Evolutionary conservation across 2,329 filamentous ascomycete species (phyloP).

Genomic region (Colletotrichum trifolii): DNA sequence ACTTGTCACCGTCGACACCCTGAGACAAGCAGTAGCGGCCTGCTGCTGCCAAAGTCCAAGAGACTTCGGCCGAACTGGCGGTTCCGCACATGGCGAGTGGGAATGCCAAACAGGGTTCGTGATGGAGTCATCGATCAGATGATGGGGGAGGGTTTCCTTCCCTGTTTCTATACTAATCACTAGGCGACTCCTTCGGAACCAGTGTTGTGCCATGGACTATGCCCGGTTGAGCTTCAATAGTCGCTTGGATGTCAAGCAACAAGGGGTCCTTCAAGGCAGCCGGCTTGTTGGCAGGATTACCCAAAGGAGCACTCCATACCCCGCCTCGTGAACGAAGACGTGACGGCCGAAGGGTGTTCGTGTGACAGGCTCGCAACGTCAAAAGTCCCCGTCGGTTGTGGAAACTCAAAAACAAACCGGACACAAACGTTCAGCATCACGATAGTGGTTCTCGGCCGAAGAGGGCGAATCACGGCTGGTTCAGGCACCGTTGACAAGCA

Average conservation of each 20-base stretch:
- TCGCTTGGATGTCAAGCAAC: slow-evolving; percentile 15
- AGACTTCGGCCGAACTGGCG: slow-evolving; percentile 19
- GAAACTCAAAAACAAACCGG: background rate
- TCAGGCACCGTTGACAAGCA: slow-evolving; percentile 8
- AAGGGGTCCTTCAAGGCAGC: slow-evolving; percentile 22
- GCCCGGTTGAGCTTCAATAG: slow-evolving; percentile 13
- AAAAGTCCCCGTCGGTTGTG: background rate
- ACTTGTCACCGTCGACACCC: background rate
- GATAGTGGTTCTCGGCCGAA: slow-evolving; percentile 14
- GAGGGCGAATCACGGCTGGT: slow-evolving; percentile 4
- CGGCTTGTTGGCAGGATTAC: slow-evolving; percentile 8
- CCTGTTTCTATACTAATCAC: background rate
- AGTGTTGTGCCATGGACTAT: slow-evolving; percentile 8
- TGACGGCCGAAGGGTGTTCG: slow-evolving; percentile 11
- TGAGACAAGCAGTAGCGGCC: slow-evolving; percentile 1
- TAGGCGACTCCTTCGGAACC: slow-evolving; percentile 19
- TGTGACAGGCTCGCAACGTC: slow-evolving; percentile 21
- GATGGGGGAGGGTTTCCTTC: slow-evolving; percentile 12
- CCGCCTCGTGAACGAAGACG: background rate
- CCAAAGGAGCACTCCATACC: slow-evolving; percentile 11
- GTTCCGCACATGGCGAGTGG: background rate
- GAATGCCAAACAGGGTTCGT: slow-evolving; percentile 27
- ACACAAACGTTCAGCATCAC: background rate
- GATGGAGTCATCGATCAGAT: slow-evolving; percentile 34
- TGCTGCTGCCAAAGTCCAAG: background rate